Conservation (phyloP, 2,329 filamentous ascomycete species). For the Neonectria coccinea region DNA sequence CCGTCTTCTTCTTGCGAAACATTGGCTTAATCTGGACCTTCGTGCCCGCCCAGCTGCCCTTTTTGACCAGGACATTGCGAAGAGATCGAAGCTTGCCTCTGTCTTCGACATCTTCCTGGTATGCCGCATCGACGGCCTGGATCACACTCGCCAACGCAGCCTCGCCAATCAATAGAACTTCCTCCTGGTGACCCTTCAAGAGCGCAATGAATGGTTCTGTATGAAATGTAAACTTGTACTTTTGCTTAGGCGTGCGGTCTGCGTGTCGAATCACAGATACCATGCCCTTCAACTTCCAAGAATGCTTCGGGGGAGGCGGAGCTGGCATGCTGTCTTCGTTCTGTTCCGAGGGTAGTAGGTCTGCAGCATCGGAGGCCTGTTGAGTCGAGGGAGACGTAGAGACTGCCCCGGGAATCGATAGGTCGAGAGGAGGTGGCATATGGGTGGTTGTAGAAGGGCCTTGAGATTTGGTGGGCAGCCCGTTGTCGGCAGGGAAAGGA, state of each 20-base stretch:
- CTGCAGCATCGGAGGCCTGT: constrained; percentile 51
- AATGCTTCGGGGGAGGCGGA: constrained; percentile 83
- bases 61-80: constrained; percentile 89
- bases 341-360: constrained; percentile 45
- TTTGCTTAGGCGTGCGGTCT: constrained; percentile 97
- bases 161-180: constrained; percentile 93
- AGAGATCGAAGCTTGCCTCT: constrained; percentile 85
- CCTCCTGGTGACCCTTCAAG: constrained; percentile 94
- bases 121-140: constrained; percentile 84
- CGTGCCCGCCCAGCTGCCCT: constrained; percentile 92
- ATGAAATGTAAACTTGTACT: constrained; percentile 99
- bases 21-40: constrained; percentile 99
- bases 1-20: constrained; percentile 89
- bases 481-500: constrained; percentile 49
- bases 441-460: constrained; percentile 50
- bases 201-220: constrained; percentile 95
- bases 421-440: constrained; percentile 51
- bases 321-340: constrained; percentile 59
- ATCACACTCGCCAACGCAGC: constrained; percentile 89
- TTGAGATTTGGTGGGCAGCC: constrained; percentile 49
- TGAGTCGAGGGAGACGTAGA: constrained; percentile 48
- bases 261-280: constrained; percentile 97
- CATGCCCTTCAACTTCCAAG: constrained; percentile 98
- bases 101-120: constrained; percentile 85
- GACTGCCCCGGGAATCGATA: constrained; percentile 40